Evolutionary conservation across 257 asterid genomes (phyloP), one percentile per base, ranked within the genome.

Genomic region (Solanum dulcamara): DNA sequence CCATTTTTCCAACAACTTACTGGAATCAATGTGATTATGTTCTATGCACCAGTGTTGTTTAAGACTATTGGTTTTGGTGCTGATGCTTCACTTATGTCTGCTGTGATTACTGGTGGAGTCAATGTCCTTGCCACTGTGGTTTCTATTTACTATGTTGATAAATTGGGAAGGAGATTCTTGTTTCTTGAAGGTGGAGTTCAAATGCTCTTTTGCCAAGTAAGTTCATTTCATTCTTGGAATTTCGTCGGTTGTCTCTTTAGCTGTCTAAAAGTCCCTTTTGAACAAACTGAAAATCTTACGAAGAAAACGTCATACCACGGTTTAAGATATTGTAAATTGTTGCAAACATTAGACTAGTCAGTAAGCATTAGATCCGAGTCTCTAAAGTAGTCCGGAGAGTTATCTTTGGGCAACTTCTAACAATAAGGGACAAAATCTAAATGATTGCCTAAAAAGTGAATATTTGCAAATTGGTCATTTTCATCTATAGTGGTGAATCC

Each of bases 1-100:
- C 98, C 97, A 0, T 89, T 91, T 85, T 92, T 94, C 84, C 98
- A 95, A 70, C 98, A 95, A 86, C 90, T 95, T 13, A 94, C 98
- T 1, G 98, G 98, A 17, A 94, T 93, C 20, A 94, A 94, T 26
- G 97, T 92, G 72, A 92, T 94, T 88, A 92, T 91, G 91, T 94
- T 95, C 46, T 95, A 95, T 42, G 98, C 98, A 0, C 98, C 98
- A 0, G 96, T 95, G 8, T 77, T 95, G 90, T 94, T 95, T 55
- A 90, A 86, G 66, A 94, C 97, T 0, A 92, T 93, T 17, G 97
- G 98, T 2, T 93, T 94, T 28, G 94, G 93, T 13, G 42, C 37
- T 59, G 89, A 90, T 0, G 92, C 97, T 8, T 88, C 98, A 0
- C 87, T 95, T 62, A 93, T 94, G 87, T 90, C 92, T 1, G 84